phyloP scores from a whole-genome alignment of 2,329 filamentous ascomycete genomes.

The Cryphonectria radicalis region DNA sequence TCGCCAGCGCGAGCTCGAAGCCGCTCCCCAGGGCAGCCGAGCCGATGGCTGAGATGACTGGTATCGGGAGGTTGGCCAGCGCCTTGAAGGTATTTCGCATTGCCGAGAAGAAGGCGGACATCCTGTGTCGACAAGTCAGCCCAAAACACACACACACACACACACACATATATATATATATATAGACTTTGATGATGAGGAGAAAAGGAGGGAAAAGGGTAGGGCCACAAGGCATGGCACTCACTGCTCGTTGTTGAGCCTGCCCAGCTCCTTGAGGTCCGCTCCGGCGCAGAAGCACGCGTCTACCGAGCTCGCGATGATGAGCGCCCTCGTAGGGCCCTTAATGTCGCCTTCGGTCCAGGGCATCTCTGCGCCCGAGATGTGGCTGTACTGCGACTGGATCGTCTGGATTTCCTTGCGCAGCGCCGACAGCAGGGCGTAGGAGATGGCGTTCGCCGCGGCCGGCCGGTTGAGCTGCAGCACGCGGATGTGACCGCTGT shows the following conservation, averaged over 20 bases:
- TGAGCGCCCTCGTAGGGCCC: conserved; percentile 74
- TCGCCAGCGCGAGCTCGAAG: conserved; percentile 87
- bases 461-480: conserved; percentile 84
- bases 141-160: too few species aligned
- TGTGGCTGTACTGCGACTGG: conserved; percentile 62
- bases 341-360: conserved; percentile 47
- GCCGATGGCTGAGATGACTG: conserved; percentile 86
- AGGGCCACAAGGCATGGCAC: conserved; percentile 35
- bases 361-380: conserved; percentile 56
- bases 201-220: background rate
- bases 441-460: conserved; percentile 89
- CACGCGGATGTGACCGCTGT: conserved; percentile 82
- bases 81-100: conserved; percentile 77
- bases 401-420: conserved; percentile 74
- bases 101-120: conserved; percentile 73
- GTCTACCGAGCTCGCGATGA: conserved; percentile 83
- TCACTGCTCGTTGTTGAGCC: conserved; percentile 78
- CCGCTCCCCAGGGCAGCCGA: conserved; percentile 90
- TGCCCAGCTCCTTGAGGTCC: conserved; percentile 84
- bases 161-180: too few species aligned
- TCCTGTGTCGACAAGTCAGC: conserved; percentile 55
- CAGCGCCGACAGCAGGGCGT: conserved; percentile 73
- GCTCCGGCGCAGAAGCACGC: conserved; percentile 91
- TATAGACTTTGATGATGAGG: background rate
- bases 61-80: conserved; percentile 78